Percentiles rank a stretch among this genome's conserved stretches.
phyloP scores from a whole-genome alignment of 2,329 filamentous ascomycete species.

The Dothideomycetes sp. region DNA sequence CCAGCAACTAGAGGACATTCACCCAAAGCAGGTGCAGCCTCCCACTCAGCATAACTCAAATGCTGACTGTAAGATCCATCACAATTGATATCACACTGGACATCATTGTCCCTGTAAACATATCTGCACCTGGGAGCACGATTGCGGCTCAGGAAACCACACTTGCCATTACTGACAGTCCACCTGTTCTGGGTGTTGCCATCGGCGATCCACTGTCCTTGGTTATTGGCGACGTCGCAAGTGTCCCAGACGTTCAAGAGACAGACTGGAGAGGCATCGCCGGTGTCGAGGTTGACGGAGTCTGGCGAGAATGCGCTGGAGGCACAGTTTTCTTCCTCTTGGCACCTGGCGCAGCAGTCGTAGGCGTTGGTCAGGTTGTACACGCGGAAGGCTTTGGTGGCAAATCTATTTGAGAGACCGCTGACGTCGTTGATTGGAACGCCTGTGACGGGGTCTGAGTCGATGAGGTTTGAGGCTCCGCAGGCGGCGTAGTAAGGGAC shows the following conservation, averaged over 20 bases:
- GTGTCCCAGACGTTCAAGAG: background rate
- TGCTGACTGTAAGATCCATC: background rate
- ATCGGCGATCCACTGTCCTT: background rate
- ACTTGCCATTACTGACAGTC: slow-evolving; percentile 3
- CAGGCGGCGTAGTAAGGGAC: slow-evolving; percentile 4
- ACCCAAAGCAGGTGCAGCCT: background rate
- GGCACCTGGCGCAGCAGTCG: background rate
- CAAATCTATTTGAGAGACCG: background rate
- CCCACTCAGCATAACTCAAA: background rate
- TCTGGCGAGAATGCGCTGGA: background rate
- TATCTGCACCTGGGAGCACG: background rate
- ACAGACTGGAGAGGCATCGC: background rate
- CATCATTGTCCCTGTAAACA: background rate
- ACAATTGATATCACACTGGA: slow-evolving; percentile 1
- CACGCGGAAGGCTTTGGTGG: too few species aligned
- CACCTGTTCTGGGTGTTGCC: background rate
- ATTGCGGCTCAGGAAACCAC: background rate
- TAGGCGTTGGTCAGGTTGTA: slow-evolving; percentile 2
- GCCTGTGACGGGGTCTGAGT: background rate
- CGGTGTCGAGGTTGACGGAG: background rate
- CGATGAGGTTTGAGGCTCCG: background rate
- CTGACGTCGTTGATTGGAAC: background rate
- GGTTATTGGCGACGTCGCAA: background rate
- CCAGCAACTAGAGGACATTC: background rate
- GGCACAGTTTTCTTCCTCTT: background rate